Base-by-base conservation (phyloP, 805 yeast species). In the Saccharomycopsis guyanensis region DNA sequence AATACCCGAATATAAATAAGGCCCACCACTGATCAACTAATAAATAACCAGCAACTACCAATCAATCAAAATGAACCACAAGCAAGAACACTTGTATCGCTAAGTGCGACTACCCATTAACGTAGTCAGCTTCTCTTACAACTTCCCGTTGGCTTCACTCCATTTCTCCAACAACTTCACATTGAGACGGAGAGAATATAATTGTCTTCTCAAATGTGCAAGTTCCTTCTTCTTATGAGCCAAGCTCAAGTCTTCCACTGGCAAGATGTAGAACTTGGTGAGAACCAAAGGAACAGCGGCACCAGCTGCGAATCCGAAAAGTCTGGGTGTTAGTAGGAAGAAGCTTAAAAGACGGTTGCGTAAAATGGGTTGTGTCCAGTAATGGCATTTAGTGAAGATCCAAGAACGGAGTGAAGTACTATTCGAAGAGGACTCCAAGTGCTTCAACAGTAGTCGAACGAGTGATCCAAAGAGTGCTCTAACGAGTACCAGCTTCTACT, bases 201-300 rank as follows among this genome's bases (percentile, higher is more conserved):
- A 16, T 35, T 43, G 39, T 18, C 15, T 4, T 31, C 46, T 32
- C 19, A 47, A 33, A 20, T 39, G 41, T 15, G 40, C 47, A 15
- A 43, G 24, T 40, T 47, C 51, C 6, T 13, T 23, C 18, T 20
- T 35, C 12, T 32, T 13, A 10, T 38, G 12, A 12, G 37, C 19
- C 3, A 19, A 5, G n/a, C 6, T n/a, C 3, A 19, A 10, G 2
- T 29, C 15, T 24, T 47, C 48, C 13, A 27, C 42, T 15, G 51
- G 51, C 3, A 47, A 8, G 3, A 43, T 5, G 15, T 10, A 40
- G 31, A 18, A 38, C 18, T 43, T 38, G 6, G 29, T 18, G 3
- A 40, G 13, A 20, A 32, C 42, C 13, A 47, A n/a, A 3, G 51
- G 51, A 18, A 47, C n/a, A 8, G 47, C 37, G 12, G 47, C 51